Evolutionary conservation across 2,329 filamentous ascomycete genomes (phyloP), one percentile per base, ranked within the genome.

Genomic region (Calonectria hongkongensis): DNA sequence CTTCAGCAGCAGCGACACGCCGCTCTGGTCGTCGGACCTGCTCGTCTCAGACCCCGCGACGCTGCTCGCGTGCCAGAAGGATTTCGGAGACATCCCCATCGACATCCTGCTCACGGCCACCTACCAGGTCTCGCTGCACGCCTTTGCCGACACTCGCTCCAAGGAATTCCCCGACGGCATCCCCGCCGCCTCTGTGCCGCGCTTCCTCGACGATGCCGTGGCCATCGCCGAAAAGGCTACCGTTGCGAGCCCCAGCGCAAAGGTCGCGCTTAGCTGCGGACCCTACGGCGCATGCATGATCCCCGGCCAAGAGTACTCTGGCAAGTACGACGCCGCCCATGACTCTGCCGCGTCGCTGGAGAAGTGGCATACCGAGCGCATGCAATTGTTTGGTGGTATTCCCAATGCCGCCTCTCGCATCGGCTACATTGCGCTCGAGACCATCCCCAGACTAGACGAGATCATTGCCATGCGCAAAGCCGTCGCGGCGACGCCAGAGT

Each of bases 1-100:
- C 16, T 94, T 94, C 81, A 81, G 25, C 48, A 60, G 84, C 33
- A 79, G 84, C 45, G 84, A 83, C 13, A 89, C 87, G 10, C 92
- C 92, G 0, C 87, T 94, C 47, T 94, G 92, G 92, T 93, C 92
- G 0, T 92, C 91, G 0, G 89, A 94, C 78, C 86, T 93, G 7
- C 87, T 94, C n/a, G 79, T 93, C 66, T 85, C 87, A 43, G 85
- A 88, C 74, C 87, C 85, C 3, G 75, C 84, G 9, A 90, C 87
- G 0, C 87, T 93, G 10, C 82, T 86, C 71, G 83, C 83, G 36
- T 92, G 90, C 79, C 92, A 93, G 79, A 79, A 80, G 66, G 88
- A 89, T 75, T 93, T 93, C 80, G 86, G 84, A 66, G 72, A 79
- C 9, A 88, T 89, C 2, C 91, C 90, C 43, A 89, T 89, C 68